These are phyloP conservation scores for Rosa hybrid DNA, from an alignment of 331 rosid species.

Conservation along the genomic window DNA sequence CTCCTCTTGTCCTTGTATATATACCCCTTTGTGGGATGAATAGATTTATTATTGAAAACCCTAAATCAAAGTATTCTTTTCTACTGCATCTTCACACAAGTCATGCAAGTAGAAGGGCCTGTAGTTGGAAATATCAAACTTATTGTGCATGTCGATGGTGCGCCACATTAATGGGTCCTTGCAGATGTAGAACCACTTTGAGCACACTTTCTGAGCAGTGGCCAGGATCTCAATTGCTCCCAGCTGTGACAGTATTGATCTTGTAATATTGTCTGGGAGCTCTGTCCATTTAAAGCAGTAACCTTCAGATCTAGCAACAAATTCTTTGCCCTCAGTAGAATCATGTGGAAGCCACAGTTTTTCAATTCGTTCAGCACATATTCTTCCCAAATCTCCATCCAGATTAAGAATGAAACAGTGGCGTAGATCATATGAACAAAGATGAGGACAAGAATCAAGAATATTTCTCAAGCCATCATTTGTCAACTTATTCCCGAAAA, in stretches of 20 bases:
- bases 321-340: conserved; percentile 21
- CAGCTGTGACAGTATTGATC: background rate
- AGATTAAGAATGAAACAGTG: conserved; percentile 22
- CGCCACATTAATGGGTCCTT: background rate
- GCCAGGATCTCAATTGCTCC: background rate
- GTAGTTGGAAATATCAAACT: background rate
- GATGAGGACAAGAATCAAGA: conserved; percentile 40
- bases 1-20: too few relatives aligned
- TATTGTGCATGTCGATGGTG: background rate
- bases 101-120: background rate
- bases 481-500: conserved; percentile 30
- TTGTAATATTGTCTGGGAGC: background rate
- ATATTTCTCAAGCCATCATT: conserved; percentile 41
- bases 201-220: background rate
- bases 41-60: too few relatives aligned
- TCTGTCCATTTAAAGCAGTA: background rate
- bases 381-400: conserved; percentile 22
- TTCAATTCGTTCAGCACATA: conserved; percentile 26
- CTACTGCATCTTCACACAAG: background rate
- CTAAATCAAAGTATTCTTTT: too few relatives aligned
- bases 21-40: too few relatives aligned
- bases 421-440: conserved; percentile 45
- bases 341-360: conserved; percentile 31
- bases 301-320: background rate
- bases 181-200: background rate